phyloP scores from a whole-genome alignment of 1,284 basidiomycete species.

The Ceratobasidium theobromae region DNA sequence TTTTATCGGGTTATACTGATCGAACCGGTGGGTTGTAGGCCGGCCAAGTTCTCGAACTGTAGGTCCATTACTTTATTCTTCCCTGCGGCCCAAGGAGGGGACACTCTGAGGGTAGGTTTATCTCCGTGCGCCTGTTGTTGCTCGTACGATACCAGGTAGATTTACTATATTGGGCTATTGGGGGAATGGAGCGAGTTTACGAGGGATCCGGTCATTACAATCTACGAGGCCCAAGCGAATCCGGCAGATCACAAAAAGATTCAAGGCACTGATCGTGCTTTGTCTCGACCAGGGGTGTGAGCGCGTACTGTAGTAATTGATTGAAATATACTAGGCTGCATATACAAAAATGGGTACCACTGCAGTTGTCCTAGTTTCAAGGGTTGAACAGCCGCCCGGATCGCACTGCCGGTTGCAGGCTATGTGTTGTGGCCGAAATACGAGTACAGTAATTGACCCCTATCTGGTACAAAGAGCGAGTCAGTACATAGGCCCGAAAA shows the following conservation, averaged over 20 bases:
- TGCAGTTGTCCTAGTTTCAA: too few species aligned
- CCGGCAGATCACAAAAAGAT: slow-evolving; percentile 79
- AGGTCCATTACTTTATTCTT: slow-evolving; percentile 74
- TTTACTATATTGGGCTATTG: slow-evolving; percentile 79
- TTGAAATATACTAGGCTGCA: background rate
- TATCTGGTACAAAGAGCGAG: too few species aligned
- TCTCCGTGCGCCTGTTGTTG: background rate
- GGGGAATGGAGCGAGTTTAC: slow-evolving; percentile 73
- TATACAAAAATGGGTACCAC: background rate
- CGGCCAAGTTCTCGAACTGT: slow-evolving; percentile 73
- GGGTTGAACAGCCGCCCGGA: too few species aligned
- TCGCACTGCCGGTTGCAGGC: too few species aligned
- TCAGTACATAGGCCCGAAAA: too few species aligned
- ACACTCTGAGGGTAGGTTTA: slow-evolving; percentile 51
- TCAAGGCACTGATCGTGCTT: slow-evolving; percentile 60
- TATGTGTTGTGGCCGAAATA: too few species aligned
- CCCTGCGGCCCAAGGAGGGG: slow-evolving; percentile 69
- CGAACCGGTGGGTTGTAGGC: slow-evolving; percentile 46
- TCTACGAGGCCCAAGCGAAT: slow-evolving; percentile 79
- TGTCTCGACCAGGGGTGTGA: slow-evolving; percentile 34
- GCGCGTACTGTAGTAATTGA: background rate
- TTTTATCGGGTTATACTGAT: background rate
- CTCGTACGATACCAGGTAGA: slow-evolving; percentile 31
- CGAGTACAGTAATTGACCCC: too few species aligned
- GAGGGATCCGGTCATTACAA: slow-evolving; percentile 63